Evolutionary conservation across 2,329 filamentous ascomycete species (phyloP).

Genomic region (Trichoderma endophyticum): DNA sequence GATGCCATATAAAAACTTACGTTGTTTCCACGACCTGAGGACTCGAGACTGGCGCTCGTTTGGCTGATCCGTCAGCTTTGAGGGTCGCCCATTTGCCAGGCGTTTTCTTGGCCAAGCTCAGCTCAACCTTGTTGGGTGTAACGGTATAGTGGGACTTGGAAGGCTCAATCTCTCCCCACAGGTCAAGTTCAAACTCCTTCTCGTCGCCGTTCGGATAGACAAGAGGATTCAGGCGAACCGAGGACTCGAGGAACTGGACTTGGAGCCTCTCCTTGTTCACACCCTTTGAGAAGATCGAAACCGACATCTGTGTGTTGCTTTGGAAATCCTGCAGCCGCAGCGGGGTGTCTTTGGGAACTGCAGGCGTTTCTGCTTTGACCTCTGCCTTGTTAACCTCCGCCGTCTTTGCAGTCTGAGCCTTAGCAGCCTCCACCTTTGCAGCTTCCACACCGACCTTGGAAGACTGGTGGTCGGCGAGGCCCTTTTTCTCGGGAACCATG

Average conservation of each 20-base stretch:
- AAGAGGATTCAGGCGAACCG: slow-evolving; percentile 30
- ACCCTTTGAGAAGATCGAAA: slow-evolving; percentile 44
- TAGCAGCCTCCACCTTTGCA: not conserved
- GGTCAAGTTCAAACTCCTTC: slow-evolving; percentile 59
- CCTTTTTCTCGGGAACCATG: slow-evolving; percentile 32
- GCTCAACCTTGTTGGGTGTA: slow-evolving; percentile 75
- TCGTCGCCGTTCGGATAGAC: slow-evolving; percentile 49
- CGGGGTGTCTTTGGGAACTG: slow-evolving; percentile 25
- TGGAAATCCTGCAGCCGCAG: slow-evolving; percentile 37
- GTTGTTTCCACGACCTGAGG: slow-evolving; percentile 19
- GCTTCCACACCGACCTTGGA: not conserved
- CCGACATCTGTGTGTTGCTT: slow-evolving; percentile 33
- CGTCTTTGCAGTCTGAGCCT: slow-evolving; percentile 14
- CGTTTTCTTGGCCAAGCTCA: slow-evolving; percentile 65
- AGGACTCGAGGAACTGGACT: slow-evolving; percentile 33
- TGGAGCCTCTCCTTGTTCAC: slow-evolving; percentile 40
- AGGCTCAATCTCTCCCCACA: slow-evolving; percentile 64
- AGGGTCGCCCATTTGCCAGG: slow-evolving; percentile 64
- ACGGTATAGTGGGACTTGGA: slow-evolving; percentile 60
- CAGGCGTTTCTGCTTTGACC: not conserved
- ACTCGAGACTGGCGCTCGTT: not conserved
- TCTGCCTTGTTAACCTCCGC: not conserved
- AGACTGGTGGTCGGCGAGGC: slow-evolving; percentile 24
- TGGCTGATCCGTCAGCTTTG: slow-evolving; percentile 1
- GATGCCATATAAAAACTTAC: slow-evolving; percentile 23